Conservation (phyloP, 164 flowering plant genomes). For the Brasenia schreberi region DNA sequence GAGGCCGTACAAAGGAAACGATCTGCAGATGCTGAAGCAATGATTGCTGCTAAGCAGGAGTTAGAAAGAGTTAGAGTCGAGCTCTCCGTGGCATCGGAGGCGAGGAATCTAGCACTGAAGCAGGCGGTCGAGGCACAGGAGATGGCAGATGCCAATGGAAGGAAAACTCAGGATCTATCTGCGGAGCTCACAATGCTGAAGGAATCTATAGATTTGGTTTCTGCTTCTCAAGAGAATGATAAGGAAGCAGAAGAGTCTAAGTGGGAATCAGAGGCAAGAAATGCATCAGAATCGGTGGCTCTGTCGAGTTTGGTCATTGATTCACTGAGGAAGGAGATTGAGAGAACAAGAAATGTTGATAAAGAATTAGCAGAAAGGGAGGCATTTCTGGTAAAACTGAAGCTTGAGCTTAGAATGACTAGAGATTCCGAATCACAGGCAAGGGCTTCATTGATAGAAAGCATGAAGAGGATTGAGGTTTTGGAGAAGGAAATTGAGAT, state of each 20-base stretch:
- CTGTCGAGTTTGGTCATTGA: slow-evolving; percentile 5
- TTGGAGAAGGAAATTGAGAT: slow-evolving; percentile 30
- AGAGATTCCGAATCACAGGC: slow-evolving; percentile 18
- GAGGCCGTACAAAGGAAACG: slow-evolving; percentile 20
- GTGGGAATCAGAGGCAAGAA: slow-evolving; percentile 8
- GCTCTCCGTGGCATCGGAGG: slow-evolving; percentile 7
- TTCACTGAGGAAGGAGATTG: slow-evolving; percentile 20
- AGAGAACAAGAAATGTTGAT: slow-evolving; percentile 16
- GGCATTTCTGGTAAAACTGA: slow-evolving; percentile 9
- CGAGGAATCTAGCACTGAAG: slow-evolving; percentile 12
- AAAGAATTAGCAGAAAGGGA: slow-evolving; percentile 15
- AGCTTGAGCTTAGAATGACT: slow-evolving; percentile 16
- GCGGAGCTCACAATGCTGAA: slow-evolving; percentile 14
- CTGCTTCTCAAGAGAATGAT: neutral
- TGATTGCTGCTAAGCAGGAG: slow-evolving; percentile 11
- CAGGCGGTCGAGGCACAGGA: slow-evolving; percentile 9
- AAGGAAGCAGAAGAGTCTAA: neutral
- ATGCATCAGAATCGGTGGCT: neutral
- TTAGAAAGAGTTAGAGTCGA: slow-evolving; percentile 6
- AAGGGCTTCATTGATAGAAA: slow-evolving; percentile 12
- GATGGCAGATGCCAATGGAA: slow-evolving; percentile 11
- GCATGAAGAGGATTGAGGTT: slow-evolving; percentile 15
- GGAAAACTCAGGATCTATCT: slow-evolving; percentile 18
- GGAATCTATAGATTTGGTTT: neutral
- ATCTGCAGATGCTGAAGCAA: slow-evolving; percentile 12